Conservation (phyloP, 306 rosid genomes). For the Cucumis cinereus region DNA sequence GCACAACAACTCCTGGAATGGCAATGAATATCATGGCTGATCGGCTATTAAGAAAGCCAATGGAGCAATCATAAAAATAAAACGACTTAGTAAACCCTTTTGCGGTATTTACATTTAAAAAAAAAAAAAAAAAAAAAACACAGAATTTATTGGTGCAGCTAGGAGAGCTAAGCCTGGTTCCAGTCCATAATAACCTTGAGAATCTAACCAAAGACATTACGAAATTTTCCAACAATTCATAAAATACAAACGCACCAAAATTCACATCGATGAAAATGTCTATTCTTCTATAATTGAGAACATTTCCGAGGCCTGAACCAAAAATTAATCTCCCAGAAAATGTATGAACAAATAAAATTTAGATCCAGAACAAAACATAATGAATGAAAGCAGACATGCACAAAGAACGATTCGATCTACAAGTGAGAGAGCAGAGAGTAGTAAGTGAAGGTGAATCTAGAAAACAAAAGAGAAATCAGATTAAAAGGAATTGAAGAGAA, state of each 20-base stretch:
- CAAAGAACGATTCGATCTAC: conserved; percentile 27
- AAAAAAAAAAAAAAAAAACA: not conserved
- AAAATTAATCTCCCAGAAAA: not conserved
- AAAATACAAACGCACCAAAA: not conserved
- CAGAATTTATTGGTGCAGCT: not conserved
- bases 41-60: not conserved
- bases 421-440: not conserved
- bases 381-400: conserved; percentile 24
- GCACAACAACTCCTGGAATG: not conserved
- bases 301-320: not conserved
- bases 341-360: not conserved
- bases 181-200: not conserved
- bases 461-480: not conserved
- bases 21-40: not conserved
- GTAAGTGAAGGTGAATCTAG: conserved; percentile 5
- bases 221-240: not conserved
- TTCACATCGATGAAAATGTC: not conserved
- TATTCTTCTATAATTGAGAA: not conserved
- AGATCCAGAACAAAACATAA: not conserved
- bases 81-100: not conserved
- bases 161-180: not conserved
- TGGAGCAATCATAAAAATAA: not conserved
- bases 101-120: not conserved
- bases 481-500: not conserved
- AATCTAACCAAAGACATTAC: not conserved